Percentiles rank a stretch among this genome's conserved stretches.
Conservation (phyloP, 2,329 filamentous ascomycete genomes). For the Oidium heveae region DNA sequence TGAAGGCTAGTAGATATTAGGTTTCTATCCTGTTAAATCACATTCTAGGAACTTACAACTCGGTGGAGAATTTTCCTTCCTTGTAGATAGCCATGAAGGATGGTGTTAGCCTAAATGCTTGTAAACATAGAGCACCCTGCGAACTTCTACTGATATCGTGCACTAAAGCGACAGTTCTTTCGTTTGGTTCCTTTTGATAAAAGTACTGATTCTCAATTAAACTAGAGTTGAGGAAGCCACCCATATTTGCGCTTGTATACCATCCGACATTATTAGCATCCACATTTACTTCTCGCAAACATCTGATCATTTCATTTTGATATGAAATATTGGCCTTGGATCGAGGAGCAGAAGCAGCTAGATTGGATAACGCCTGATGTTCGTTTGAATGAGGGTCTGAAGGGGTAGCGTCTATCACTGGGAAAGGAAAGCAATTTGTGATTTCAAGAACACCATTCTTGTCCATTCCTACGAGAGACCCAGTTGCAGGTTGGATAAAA, state of each 20-base stretch:
- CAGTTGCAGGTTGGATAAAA: conserved; percentile 75
- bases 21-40: background rate
- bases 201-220: conserved; percentile 96
- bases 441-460: conserved; percentile 56
- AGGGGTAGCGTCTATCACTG: conserved; percentile 46
- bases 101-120: conserved; percentile 74
- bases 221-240: conserved; percentile 85
- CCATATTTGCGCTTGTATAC: conserved; percentile 98
- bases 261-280: conserved; percentile 95
- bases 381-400: conserved; percentile 50
- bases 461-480: conserved; percentile 85
- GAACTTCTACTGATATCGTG: conserved; percentile 91
- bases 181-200: conserved; percentile 83
- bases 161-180: conserved; percentile 66
- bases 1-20: conserved; percentile 37
- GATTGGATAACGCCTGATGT: conserved; percentile 34
- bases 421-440: conserved; percentile 90
- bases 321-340: conserved; percentile 75
- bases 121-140: conserved; percentile 68
- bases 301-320: conserved; percentile 91
- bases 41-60: conserved; percentile 38
- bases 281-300: conserved; percentile 89
- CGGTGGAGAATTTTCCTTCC: conserved; percentile 88
- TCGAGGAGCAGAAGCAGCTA: conserved; percentile 70
- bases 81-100: conserved; percentile 79